These are phyloP conservation scores for Detonula confervacea DNA, from an alignment of 352 stramenopile species.

Conservation along the genomic window DNA sequence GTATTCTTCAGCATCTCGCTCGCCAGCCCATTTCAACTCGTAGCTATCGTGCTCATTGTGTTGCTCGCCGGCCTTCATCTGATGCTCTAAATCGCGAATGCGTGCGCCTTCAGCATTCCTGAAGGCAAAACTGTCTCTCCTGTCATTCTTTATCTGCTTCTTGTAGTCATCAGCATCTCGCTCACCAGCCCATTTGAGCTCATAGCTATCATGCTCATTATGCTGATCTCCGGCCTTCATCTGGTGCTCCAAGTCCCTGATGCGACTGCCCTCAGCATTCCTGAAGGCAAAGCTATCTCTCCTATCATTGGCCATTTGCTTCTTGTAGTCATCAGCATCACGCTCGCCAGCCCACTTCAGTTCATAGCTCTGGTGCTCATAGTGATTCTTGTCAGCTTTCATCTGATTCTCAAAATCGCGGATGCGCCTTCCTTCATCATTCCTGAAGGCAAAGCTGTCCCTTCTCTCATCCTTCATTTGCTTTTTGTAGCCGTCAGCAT, in stretches of 20 bases:
- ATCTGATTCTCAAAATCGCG: conserved; percentile 56
- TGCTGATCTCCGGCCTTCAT: conserved; percentile 43
- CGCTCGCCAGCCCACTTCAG: conserved; percentile 62
- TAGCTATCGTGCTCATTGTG: no score
- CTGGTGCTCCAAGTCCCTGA: conserved; percentile 32
- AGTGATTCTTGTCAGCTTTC: conserved; percentile 46
- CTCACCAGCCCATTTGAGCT: conserved; percentile 64
- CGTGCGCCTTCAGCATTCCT: conserved; percentile 56
- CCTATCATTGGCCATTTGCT: conserved; percentile 56
- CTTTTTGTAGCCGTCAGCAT: no score
- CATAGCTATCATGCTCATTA: conserved; percentile 44
- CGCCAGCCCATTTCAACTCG: conserved; percentile 57
- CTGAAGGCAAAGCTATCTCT: conserved; percentile 62
- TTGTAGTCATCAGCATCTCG: conserved; percentile 70
- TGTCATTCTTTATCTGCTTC: conserved; percentile 52
- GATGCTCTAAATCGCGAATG: no score
- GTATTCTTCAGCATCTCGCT: conserved; percentile 68
- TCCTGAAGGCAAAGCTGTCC: conserved; percentile 75
- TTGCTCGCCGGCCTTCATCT: conserved; percentile 39
- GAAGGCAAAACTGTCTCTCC: conserved; percentile 57
- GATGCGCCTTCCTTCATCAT: conserved; percentile 69
- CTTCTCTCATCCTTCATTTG: conserved; percentile 59
- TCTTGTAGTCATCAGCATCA: conserved; percentile 75
- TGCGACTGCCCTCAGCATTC: conserved; percentile 51
- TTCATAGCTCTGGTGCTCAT: conserved; percentile 65